Evolutionary conservation across 2,329 filamentous ascomycete species (phyloP), one percentile per base, ranked within the genome.

Genomic region (Pseudonectria foliicola): DNA sequence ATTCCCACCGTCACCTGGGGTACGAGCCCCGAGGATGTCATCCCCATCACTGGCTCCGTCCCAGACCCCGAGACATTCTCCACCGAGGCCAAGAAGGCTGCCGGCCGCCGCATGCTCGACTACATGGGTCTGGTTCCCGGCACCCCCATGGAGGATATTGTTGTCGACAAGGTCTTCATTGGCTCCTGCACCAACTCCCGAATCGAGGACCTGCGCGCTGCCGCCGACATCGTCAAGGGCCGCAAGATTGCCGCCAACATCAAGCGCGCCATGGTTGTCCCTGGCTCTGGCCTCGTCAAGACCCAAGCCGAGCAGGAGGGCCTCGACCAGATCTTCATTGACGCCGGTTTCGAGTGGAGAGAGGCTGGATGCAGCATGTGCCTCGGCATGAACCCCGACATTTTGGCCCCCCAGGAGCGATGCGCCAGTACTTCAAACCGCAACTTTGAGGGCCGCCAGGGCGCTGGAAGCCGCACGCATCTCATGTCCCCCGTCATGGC

Each of bases 331-430:
- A 84, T 95, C 56, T 96, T 98, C 63, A 56, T 68, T 7, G 86
- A 94, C 42, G 89, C 92, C 31, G 92, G 92, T 7, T 96, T 96
- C 49, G 90, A 96, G 61, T 96, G 90, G 90, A 80, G 92, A 58
- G 92, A 98, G 68, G 92, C 92, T 48, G 92, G 92, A 32, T 98
- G 92, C 75, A 94, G 86, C 44, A 98, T 98, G 92, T 96, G 92
- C 60, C 75, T 98, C 36, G 92, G 92, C 59, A 98, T 98, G 90
- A 98, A 98, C 70, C 90, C 92, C 0, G 92, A 98, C 60, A 96
- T 98, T 45, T 75, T 96, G 30, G 80, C 88, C 2, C 89, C 92
- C 35, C 77, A 83, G 60, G 92, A 98, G 67, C 82, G 92, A 54
- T 96, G 92, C 59, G 92, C 92, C 27, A 90, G 83, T 57, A 96